Conservation (phyloP, 2,329 filamentous ascomycete genomes). For the Parastagonospora avenae region DNA sequence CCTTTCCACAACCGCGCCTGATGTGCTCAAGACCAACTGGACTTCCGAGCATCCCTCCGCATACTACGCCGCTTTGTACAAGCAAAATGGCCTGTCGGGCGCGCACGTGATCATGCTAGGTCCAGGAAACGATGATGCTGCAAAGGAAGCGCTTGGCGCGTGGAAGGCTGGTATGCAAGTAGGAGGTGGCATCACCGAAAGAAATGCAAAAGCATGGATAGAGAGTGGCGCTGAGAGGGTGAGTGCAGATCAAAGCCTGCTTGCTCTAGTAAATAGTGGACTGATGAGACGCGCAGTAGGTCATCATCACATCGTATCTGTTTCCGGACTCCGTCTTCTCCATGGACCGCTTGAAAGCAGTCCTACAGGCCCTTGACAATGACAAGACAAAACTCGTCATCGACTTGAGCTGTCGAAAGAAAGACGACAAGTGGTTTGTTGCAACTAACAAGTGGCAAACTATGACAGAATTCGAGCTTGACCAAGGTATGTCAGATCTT, state of each 20-base stretch:
- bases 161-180: conserved; percentile 87
- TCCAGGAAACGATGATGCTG: conserved; percentile 81
- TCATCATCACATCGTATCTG: conserved; percentile 95
- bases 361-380: conserved; percentile 73
- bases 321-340: conserved; percentile 87
- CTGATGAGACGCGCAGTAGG: conserved; percentile 61
- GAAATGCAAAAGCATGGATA: conserved; percentile 86
- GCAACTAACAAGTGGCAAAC: conserved; percentile 99
- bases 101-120: conserved; percentile 98
- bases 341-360: conserved; percentile 72
- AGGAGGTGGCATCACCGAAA: conserved; percentile 88
- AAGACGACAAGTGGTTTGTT: conserved; percentile 84
- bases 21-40: conserved; percentile 81
- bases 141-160: conserved; percentile 72
- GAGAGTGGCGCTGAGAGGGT: conserved; percentile 89
- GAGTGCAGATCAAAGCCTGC: conserved; percentile 32
- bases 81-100: conserved; percentile 72
- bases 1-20: conserved; percentile 53
- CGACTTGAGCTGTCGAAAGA: conserved; percentile 86
- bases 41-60: conserved; percentile 82
- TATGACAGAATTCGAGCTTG: conserved; percentile 94
- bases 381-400: conserved; percentile 86
- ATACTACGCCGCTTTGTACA: conserved; percentile 83
- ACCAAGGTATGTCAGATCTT: conserved; percentile 64
- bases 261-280: not conserved